Evolutionary conservation across 2,329 filamentous ascomycete genomes (phyloP).

Genomic region (Intubia oerlemansii): DNA sequence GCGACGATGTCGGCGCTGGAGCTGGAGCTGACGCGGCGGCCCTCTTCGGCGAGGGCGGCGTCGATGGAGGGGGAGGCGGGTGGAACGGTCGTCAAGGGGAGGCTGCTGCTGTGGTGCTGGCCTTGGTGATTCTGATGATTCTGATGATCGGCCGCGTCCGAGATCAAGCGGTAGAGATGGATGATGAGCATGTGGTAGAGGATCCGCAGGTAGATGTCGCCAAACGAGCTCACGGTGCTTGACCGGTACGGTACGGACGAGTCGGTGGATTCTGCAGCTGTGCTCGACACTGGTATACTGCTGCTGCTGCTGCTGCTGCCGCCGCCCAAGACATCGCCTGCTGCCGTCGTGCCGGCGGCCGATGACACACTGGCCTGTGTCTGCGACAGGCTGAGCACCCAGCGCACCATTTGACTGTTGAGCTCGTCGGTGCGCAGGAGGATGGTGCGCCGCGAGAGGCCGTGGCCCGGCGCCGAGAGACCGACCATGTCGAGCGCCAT

Average conservation of each 20-base stretch:
- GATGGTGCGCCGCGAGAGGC: not conserved
- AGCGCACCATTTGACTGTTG: constrained; percentile 2
- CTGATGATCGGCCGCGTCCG: no score
- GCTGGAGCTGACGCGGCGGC: not conserved
- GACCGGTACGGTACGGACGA: no score
- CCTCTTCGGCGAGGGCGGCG: not conserved
- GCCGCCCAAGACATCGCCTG: no score
- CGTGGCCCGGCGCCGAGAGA: constrained; percentile 1
- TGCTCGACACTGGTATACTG: no score
- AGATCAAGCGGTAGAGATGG: constrained; percentile 3
- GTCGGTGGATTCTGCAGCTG: no score
- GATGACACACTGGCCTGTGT: no score
- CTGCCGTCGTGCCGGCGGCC: not conserved
- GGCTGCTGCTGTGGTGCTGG: no score
- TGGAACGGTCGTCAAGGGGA: not conserved
- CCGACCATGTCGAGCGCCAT: constrained; percentile 1
- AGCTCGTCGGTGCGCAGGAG: constrained; percentile 1
- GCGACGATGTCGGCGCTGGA: constrained; percentile 3
- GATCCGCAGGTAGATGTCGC: constrained; percentile 1
- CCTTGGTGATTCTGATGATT: no score
- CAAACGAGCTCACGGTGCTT: no score
- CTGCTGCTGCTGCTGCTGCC: no score
- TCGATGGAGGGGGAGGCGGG: no score
- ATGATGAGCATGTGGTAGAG: constrained; percentile 5
- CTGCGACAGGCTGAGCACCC: constrained; percentile 3